Conservation (phyloP, 108 stramenopile species). For the Licmophora abbreviata region DNA sequence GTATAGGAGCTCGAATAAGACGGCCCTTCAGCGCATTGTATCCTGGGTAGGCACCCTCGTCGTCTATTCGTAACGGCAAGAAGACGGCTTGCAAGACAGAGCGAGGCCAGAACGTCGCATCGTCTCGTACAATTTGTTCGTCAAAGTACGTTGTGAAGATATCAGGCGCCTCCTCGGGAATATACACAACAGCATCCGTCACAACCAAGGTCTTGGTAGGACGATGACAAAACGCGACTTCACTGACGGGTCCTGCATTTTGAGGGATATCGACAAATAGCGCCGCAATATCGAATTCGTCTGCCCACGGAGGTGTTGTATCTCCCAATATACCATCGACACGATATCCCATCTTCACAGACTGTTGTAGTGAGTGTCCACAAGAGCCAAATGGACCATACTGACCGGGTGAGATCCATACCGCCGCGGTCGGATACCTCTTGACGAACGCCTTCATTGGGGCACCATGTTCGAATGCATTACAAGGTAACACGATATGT, state of each 20-base stretch:
- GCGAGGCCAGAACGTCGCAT: slow-evolving; percentile 48
- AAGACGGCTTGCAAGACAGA: slow-evolving; percentile 56
- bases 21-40: slow-evolving; percentile 36
- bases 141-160: slow-evolving; percentile 50
- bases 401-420: slow-evolving; percentile 52
- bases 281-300: slow-evolving; percentile 40
- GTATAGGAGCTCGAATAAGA: slow-evolving; percentile 47
- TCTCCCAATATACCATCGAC: slow-evolving; percentile 43
- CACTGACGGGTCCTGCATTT: slow-evolving; percentile 52
- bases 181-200: slow-evolving; percentile 40
- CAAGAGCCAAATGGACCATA: slow-evolving; percentile 47
- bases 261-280: slow-evolving; percentile 39
- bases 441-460: slow-evolving; percentile 30
- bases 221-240: slow-evolving; percentile 34
- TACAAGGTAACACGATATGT: slow-evolving; percentile 42
- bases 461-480: slow-evolving; percentile 52
- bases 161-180: slow-evolving; percentile 13
- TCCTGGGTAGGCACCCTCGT: slow-evolving; percentile 33
- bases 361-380: slow-evolving; percentile 16
- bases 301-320: slow-evolving; percentile 28
- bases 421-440: slow-evolving; percentile 33
- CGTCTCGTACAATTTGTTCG: slow-evolving; percentile 3
- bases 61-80: slow-evolving; percentile 26
- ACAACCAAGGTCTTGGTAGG: slow-evolving; percentile 31
- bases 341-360: slow-evolving; percentile 35